phyloP scores from a whole-genome alignment of 1,284 basidiomycete genomes.

The Cutaneotrichosporon dermatis region DNA sequence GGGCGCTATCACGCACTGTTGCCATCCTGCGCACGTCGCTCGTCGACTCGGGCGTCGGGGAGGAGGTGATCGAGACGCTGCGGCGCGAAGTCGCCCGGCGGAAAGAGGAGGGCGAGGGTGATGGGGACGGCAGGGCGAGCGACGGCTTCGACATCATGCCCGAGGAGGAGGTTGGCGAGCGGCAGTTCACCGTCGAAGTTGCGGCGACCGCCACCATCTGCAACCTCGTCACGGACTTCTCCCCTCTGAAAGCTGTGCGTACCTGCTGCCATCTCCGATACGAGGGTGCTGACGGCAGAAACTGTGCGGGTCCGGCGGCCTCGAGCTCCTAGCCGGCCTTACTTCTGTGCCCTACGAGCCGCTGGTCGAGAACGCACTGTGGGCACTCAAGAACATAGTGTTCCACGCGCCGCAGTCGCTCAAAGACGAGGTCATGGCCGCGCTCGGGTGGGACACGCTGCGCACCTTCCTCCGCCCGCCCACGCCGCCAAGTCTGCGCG shows the following conservation, averaged over 20 bases:
- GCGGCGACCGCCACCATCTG: conserved; percentile 72
- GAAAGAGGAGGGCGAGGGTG: conserved; percentile 2
- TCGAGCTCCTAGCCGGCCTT: conserved; percentile 61
- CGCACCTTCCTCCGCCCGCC: conserved; percentile 18
- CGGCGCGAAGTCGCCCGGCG: conserved; percentile 30
- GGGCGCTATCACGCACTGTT: conserved; percentile 72
- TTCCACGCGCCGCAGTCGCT: conserved; percentile 59
- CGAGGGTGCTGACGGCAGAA: conserved; percentile 46
- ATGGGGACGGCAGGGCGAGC: conserved; percentile 2
- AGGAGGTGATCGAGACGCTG: conserved; percentile 62
- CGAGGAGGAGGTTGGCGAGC: conserved; percentile 46
- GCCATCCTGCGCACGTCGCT: conserved; percentile 74
- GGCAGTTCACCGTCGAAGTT: conserved; percentile 66
- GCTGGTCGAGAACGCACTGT: conserved; percentile 64
- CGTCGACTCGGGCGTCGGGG: conserved; percentile 72
- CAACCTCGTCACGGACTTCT: conserved; percentile 81
- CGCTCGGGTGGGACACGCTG: conserved; percentile 58
- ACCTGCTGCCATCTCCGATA: too few relatives aligned
- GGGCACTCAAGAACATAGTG: conserved; percentile 74
- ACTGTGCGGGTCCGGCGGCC: conserved; percentile 61
- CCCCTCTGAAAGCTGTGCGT: conserved; percentile 67
- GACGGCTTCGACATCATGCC: conserved; percentile 14
- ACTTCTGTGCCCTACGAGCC: conserved; percentile 56
- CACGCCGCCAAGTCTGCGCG: conserved; percentile 27
- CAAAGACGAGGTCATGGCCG: conserved; percentile 62